phyloP scores from a whole-genome alignment of 345 rosid genomes.

The Toxicodendron radicans region DNA sequence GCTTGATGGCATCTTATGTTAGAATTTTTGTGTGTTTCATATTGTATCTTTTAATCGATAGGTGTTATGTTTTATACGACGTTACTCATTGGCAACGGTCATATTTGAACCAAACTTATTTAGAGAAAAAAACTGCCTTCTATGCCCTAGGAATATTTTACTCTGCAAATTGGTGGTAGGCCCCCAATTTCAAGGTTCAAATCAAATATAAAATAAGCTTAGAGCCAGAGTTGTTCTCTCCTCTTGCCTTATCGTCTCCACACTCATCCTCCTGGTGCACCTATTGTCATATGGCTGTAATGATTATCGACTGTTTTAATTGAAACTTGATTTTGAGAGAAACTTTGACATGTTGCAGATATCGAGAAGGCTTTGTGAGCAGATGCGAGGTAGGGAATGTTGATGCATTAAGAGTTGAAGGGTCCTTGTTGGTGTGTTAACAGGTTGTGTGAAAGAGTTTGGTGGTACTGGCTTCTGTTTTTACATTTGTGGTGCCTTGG shows the following conservation, averaged over 20 bases:
- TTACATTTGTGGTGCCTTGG: constrained; percentile 8
- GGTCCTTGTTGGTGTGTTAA: neutral
- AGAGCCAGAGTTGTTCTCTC: neutral
- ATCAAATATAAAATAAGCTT: neutral
- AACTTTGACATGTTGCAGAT: constrained; percentile 27
- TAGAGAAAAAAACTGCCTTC: too few species aligned
- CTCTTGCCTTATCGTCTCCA: neutral
- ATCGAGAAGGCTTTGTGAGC: constrained; percentile 26
- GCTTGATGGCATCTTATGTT: neutral
- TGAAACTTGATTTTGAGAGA: constrained; percentile 1
- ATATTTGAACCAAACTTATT: neutral
- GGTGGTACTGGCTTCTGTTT: constrained; percentile 6
- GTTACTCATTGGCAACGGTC: neutral
- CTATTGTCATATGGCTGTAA: neutral
- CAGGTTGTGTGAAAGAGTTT: constrained; percentile 5
- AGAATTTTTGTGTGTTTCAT: neutral
- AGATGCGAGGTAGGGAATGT: constrained; percentile 13
- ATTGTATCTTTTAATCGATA: neutral
- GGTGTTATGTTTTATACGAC: neutral
- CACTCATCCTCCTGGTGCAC: neutral
- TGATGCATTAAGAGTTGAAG: neutral
- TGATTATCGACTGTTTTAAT: neutral
- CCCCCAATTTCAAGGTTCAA: neutral
- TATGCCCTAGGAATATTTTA: neutral
- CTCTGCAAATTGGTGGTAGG: neutral